Conservation (phyloP, 2,329 filamentous ascomycete species). For the Pezicula carpinea region DNA sequence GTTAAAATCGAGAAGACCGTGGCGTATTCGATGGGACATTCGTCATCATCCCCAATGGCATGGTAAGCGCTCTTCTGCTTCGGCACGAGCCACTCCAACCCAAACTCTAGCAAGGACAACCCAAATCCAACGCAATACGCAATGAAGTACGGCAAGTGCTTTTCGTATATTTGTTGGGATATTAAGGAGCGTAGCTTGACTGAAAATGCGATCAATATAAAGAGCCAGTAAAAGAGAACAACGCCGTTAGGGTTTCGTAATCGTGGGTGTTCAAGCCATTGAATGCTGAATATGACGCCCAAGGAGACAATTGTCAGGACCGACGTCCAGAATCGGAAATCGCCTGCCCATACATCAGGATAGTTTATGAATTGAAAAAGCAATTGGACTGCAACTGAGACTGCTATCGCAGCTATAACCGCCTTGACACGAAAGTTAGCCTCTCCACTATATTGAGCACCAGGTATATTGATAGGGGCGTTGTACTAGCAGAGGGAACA, state of each 20-base stretch:
- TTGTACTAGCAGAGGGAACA: slow-evolving; percentile 23
- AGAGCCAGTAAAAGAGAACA: slow-evolving; percentile 69
- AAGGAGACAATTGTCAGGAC: slow-evolving; percentile 57
- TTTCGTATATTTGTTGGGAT: slow-evolving; percentile 51
- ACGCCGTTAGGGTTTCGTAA: slow-evolving; percentile 66
- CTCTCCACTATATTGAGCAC: slow-evolving; percentile 8
- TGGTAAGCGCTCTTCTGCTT: slow-evolving; percentile 67
- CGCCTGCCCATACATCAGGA: slow-evolving; percentile 53
- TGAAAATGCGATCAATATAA: slow-evolving; percentile 58
- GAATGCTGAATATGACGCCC: slow-evolving; percentile 57
- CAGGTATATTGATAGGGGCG: slow-evolving; percentile 3
- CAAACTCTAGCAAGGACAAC: slow-evolving; percentile 56
- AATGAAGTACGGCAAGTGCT: slow-evolving; percentile 58
- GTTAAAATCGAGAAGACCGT: slow-evolving; percentile 90
- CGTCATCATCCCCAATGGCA: slow-evolving; percentile 61
- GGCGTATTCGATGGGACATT: slow-evolving; percentile 77
- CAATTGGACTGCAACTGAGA: slow-evolving; percentile 55
- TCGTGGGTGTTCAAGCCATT: slow-evolving; percentile 67
- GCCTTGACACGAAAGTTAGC: slow-evolving; percentile 33
- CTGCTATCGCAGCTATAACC: slow-evolving; percentile 52
- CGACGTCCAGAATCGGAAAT: slow-evolving; percentile 70
- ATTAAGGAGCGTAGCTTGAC: slow-evolving; percentile 67
- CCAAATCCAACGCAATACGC: slow-evolving; percentile 56
- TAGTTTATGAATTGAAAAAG: slow-evolving; percentile 57
- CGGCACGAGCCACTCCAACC: slow-evolving; percentile 63